Evolutionary conservation across 169 alveolate species (phyloP).

Genomic region (Plasmodium ovale): DNA sequence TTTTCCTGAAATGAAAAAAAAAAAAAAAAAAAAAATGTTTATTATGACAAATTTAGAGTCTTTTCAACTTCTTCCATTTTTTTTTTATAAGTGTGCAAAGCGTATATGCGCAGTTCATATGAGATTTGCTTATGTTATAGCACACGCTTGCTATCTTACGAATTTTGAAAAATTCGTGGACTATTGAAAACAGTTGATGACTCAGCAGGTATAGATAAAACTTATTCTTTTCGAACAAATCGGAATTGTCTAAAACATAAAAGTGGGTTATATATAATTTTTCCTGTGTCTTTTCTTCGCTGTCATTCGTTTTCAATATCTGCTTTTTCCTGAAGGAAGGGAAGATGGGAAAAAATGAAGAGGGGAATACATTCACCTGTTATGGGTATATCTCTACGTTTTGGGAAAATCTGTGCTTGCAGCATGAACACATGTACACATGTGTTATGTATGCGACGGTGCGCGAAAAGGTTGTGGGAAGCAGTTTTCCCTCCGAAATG

Average conservation of each 20-base stretch:
- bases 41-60: neutral
- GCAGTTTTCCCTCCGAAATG: neutral
- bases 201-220: conserved; percentile 67
- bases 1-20: conserved; percentile 15
- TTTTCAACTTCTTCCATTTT: neutral
- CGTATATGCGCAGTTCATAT: neutral
- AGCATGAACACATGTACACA: too few species aligned
- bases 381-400: too few species aligned
- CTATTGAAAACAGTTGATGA: conserved; percentile 36
- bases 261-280: conserved; percentile 34
- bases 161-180: conserved; percentile 57
- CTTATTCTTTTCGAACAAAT: conserved; percentile 44
- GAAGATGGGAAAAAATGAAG: neutral
- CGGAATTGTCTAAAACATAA: conserved; percentile 51
- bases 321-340: conserved; percentile 26
- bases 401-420: too few species aligned
- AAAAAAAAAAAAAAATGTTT: neutral
- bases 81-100: neutral
- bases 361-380: too few species aligned
- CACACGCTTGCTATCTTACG: conserved; percentile 6
- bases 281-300: neutral
- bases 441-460: neutral
- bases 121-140: neutral
- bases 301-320: conserved; percentile 14
- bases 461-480: neutral